Evolutionary conservation across 345 rosid species (phyloP).

Genomic region (Eucalyptus sp.): DNA sequence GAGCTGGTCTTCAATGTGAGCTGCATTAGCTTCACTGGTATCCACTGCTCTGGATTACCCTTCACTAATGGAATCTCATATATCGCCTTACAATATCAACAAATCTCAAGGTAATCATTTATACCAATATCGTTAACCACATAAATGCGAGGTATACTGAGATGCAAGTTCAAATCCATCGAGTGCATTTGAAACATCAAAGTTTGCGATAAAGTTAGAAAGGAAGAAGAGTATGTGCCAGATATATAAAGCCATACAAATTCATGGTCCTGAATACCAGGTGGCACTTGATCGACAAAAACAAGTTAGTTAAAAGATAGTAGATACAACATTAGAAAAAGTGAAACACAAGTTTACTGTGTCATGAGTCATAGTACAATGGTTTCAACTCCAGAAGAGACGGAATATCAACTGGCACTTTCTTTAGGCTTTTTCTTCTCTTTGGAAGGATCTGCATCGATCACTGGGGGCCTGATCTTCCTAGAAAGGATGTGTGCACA

Average conservation of each 20-base stretch:
- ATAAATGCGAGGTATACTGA: background rate
- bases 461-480: conserved; percentile 73
- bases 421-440: conserved; percentile 89
- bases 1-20: too few relatives aligned
- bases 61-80: conserved; percentile 69
- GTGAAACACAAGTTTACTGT: conserved; percentile 10
- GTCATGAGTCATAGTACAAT: conserved; percentile 68
- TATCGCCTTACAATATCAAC: conserved; percentile 78
- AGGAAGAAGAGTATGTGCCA: background rate
- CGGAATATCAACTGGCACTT: conserved; percentile 83
- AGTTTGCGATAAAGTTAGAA: background rate
- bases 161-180: background rate
- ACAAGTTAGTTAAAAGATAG: background rate
- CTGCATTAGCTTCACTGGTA: conserved; percentile 20
- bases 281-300: background rate
- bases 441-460: conserved; percentile 56
- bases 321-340: background rate
- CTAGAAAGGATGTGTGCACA: conserved; percentile 84
- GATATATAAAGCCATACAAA: background rate
- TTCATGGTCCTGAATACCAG: background rate
- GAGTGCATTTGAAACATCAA: background rate
- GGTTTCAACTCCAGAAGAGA: conserved; percentile 61
- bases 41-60: conserved; percentile 58
- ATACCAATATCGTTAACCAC: conserved; percentile 23
- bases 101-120: conserved; percentile 76